These are phyloP conservation scores for Hemisphaericaspora nanyangensis DNA, from an alignment of 805 yeast genomes.

Conservation along the genomic window DNA sequence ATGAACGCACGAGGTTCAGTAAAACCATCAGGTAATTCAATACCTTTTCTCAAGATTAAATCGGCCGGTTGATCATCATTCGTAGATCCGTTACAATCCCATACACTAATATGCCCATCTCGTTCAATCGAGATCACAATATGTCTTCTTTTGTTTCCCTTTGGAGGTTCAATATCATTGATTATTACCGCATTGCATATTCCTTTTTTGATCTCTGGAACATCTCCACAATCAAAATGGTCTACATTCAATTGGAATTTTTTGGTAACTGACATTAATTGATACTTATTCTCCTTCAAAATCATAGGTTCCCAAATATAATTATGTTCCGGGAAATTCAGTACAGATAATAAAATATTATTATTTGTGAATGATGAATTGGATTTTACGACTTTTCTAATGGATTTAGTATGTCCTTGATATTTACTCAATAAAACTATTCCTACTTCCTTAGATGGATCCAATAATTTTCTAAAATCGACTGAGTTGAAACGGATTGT, in stretches of 20 bases:
- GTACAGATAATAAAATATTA: conserved; percentile 32
- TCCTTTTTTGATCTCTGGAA: conserved; percentile 9
- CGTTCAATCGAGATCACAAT: conserved; percentile 28
- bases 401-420: conserved; percentile 85
- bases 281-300: conserved; percentile 12
- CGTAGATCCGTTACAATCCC: conserved; percentile 50
- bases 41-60: conserved; percentile 13
- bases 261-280: conserved; percentile 29
- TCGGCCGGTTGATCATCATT: conserved; percentile 28
- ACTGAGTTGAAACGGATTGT: conserved; percentile 26
- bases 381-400: conserved; percentile 63
- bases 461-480: conserved; percentile 8
- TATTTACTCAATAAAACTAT: conserved; percentile 42
- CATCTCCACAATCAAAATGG: conserved; percentile 3
- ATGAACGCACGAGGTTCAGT: conserved; percentile 22
- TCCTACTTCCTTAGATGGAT: conserved; percentile 8
- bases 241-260: conserved; percentile 26
- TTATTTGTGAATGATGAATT: conserved; percentile 25
- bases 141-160: conserved; percentile 21
- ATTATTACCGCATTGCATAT: conserved; percentile 32
- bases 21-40: background rate
- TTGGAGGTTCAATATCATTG: conserved; percentile 26
- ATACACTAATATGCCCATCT: conserved; percentile 44
- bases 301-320: conserved; percentile 41
- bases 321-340: conserved; percentile 35